Percentiles rank a stretch among this genome's conserved stretches.
These are phyloP conservation scores for Penicillium freii DNA, from an alignment of 2,329 filamentous ascomycete genomes.

Conservation along the genomic window DNA sequence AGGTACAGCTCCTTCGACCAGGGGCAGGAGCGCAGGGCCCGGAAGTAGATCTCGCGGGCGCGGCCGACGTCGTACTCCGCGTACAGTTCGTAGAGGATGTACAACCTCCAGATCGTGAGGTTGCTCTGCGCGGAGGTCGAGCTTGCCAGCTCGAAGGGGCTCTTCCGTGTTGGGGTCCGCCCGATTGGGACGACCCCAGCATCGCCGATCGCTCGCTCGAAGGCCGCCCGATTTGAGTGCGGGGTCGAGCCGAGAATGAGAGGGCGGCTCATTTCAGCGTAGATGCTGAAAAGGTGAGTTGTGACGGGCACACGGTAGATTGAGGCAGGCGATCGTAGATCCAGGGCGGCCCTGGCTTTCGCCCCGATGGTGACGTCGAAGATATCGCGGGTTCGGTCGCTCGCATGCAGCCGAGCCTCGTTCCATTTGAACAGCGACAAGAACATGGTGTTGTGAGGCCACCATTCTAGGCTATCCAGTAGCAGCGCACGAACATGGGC, in stretches of 20 bases:
- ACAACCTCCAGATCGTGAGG: slow-evolving; percentile 52
- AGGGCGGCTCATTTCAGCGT: slow-evolving; percentile 52
- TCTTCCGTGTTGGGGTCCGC: not conserved
- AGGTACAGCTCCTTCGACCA: slow-evolving; percentile 63
- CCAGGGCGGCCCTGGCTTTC: not conserved
- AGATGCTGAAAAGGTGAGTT: slow-evolving; percentile 56
- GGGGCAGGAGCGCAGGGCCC: slow-evolving; percentile 57
- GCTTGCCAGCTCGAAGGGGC: slow-evolving; percentile 1
- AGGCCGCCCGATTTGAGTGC: slow-evolving; percentile 55
- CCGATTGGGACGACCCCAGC: slow-evolving; percentile 2
- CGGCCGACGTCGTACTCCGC: slow-evolving; percentile 36
- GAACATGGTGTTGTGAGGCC: slow-evolving; percentile 75
- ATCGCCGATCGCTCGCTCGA: slow-evolving; percentile 52
- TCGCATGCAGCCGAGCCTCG: slow-evolving; percentile 67
- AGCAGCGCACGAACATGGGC: slow-evolving; percentile 63
- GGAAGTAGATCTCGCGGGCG: slow-evolving; percentile 55
- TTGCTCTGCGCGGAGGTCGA: slow-evolving; percentile 32
- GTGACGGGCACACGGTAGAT: slow-evolving; percentile 38
- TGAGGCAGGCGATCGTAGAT: not conserved
- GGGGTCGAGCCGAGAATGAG: slow-evolving; percentile 47
- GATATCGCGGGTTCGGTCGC: slow-evolving; percentile 72
- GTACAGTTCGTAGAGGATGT: slow-evolving; percentile 50
- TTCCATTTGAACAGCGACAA: slow-evolving; percentile 71
- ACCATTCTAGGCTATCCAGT: slow-evolving; percentile 58
- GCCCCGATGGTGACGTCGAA: slow-evolving; percentile 33